Conservation (phyloP, 768 basidiomycete species). For the Podaxis carcinomalis region DNA sequence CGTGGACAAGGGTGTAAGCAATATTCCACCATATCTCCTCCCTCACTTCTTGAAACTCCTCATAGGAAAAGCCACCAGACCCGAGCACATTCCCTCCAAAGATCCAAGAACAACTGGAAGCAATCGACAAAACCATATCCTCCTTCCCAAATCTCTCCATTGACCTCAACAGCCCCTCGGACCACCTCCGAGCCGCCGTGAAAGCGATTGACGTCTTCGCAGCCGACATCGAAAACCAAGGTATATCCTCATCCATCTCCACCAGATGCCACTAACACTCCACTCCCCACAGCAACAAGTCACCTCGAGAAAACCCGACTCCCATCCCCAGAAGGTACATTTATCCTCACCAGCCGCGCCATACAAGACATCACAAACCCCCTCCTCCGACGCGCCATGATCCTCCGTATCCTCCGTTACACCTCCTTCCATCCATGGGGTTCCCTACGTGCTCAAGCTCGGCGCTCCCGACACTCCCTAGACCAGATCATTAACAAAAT, state of each 20-base stretch:
- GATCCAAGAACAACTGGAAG: constrained; percentile 27
- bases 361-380: constrained; percentile 31
- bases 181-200: constrained; percentile 35
- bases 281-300: constrained; percentile 35
- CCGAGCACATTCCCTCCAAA: constrained; percentile 20
- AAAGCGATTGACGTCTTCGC: constrained; percentile 28
- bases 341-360: constrained; percentile 36
- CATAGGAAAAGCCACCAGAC: constrained; percentile 11
- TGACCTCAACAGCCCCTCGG: constrained; percentile 27
- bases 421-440: constrained; percentile 79
- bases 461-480: constrained; percentile 44
- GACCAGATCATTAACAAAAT: constrained; percentile 43
- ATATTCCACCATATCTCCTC: background rate
- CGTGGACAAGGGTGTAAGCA: constrained; percentile 6
- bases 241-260: constrained; percentile 22
- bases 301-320: constrained; percentile 27
- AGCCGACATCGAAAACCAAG: constrained; percentile 41
- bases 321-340: constrained; percentile 47
- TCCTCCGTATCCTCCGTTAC: constrained; percentile 61
- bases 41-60: background rate
- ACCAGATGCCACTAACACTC: constrained; percentile 3
- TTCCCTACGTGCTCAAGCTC: constrained; percentile 54
- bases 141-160: constrained; percentile 22
- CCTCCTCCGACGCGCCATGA: constrained; percentile 34
- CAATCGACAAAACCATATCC: constrained; percentile 26